These are phyloP conservation scores for Teratosphaeria destructans DNA, from an alignment of 2,329 filamentous ascomycete species.

Conservation along the genomic window DNA sequence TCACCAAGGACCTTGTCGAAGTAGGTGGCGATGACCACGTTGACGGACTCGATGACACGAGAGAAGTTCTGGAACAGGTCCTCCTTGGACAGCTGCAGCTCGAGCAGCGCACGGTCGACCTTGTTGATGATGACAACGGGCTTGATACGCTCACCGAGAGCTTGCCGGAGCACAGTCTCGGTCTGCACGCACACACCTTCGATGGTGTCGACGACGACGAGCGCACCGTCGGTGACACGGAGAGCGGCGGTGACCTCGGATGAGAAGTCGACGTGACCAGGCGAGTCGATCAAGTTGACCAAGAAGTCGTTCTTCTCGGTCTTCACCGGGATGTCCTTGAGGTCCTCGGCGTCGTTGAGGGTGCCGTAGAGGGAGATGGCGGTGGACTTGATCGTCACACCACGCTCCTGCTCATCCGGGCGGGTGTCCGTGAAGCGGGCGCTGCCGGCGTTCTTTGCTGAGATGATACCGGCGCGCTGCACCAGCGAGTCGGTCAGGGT, in stretches of 20 bases:
- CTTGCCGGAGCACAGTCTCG: slow-evolving; percentile 97
- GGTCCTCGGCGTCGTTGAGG: slow-evolving; percentile 69
- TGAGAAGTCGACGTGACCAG: slow-evolving; percentile 99
- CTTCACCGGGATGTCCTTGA: slow-evolving; percentile 90
- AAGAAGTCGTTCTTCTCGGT: slow-evolving; percentile 92
- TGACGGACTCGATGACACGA: slow-evolving; percentile 98
- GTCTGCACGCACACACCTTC: slow-evolving; percentile 99
- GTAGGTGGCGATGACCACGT: slow-evolving; percentile 99
- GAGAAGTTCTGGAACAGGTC: slow-evolving; percentile 99
- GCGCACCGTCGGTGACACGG: slow-evolving; percentile 98
- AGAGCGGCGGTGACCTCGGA: slow-evolving; percentile 98
- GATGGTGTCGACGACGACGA: slow-evolving; percentile 98
- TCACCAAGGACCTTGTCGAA: slow-evolving; percentile 94
- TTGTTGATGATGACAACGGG: slow-evolving; percentile 99
- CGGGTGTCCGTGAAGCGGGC: slow-evolving; percentile 94
- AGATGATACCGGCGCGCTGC: slow-evolving; percentile 99
- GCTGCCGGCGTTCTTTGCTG: slow-evolving; percentile 92
- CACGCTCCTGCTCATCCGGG: slow-evolving; percentile 96
- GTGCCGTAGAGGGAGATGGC: slow-evolving; percentile 96
- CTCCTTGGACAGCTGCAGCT: slow-evolving; percentile 97
- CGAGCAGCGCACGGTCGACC: slow-evolving; percentile 98
- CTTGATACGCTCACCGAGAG: slow-evolving; percentile 99
- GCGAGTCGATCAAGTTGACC: slow-evolving; percentile 99
- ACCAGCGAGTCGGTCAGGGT: slow-evolving; percentile 98
- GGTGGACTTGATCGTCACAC: slow-evolving; percentile 99